These are phyloP conservation scores for Chenopodium quinoa DNA, from an alignment of 148 eudicot genomes.

Conservation along the genomic window DNA sequence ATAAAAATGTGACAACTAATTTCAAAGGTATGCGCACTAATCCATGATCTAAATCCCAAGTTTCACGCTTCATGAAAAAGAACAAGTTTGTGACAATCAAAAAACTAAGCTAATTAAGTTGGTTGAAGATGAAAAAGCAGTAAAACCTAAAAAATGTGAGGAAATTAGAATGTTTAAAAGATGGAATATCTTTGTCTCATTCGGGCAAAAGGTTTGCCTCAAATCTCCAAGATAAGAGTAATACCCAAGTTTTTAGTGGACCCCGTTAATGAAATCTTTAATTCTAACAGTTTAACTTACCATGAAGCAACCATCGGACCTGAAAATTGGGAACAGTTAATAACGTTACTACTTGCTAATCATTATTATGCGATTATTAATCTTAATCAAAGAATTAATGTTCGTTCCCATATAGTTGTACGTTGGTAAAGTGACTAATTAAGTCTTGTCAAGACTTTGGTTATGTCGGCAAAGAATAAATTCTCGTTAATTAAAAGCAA, in stretches of 20 bases:
- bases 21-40: too few species aligned
- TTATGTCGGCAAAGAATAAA: background rate
- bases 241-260: constrained; percentile 36
- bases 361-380: background rate
- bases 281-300: constrained; percentile 9
- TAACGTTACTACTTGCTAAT: background rate
- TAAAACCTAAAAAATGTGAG: constrained; percentile 11
- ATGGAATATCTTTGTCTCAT: constrained; percentile 53
- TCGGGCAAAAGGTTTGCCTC: constrained; percentile 60
- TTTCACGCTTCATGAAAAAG: too few species aligned
- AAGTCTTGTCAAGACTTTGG: background rate
- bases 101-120: background rate
- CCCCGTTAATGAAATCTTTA: background rate
- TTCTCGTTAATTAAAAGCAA: too few species aligned
- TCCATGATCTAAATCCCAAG: too few species aligned
- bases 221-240: constrained; percentile 42
- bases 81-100: background rate
- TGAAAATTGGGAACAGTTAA: constrained; percentile 13
- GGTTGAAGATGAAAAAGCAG: constrained; percentile 13
- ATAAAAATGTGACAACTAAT: too few species aligned
- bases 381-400: background rate
- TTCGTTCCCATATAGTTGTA: background rate
- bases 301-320: constrained; percentile 44
- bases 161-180: constrained; percentile 4
- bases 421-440: background rate